phyloP scores from a whole-genome alignment of 805 yeast species.

The Yarrowia porcina region DNA sequence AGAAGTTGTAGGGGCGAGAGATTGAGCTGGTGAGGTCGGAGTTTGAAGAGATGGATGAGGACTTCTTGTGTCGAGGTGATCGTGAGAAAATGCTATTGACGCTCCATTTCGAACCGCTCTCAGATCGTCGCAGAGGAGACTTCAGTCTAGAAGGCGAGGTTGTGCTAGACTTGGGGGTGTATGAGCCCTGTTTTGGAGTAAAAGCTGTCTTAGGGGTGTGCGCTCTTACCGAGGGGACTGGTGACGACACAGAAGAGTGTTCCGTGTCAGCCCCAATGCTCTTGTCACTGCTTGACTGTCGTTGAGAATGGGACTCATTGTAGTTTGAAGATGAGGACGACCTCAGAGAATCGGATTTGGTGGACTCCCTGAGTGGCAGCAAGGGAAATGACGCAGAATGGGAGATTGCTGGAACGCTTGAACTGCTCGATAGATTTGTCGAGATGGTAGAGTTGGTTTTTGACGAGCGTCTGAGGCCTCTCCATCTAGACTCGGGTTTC shows the following conservation, averaged over 20 bases:
- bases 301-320: neutral
- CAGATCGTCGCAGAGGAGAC: constrained; percentile 11
- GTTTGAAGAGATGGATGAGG: neutral
- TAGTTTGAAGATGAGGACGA: neutral
- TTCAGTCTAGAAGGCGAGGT: neutral
- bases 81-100: constrained; percentile 2
- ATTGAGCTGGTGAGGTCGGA: neutral
- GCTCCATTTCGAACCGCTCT: constrained; percentile 1
- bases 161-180: neutral
- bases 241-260: neutral
- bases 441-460: constrained; percentile 6
- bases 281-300: constrained; percentile 11
- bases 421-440: neutral
- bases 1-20: constrained; percentile 10
- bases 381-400: neutral
- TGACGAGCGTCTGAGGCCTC: neutral
- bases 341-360: neutral
- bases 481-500: constrained; percentile 2
- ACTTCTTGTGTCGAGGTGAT: constrained; percentile 14
- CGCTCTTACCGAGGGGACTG: neutral
- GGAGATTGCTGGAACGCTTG: neutral
- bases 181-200: neutral
- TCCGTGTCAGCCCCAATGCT: constrained; percentile 1
- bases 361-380: neutral
- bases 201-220: neutral